Percentiles rank a stretch among this genome's conserved stretches.
phyloP scores from a whole-genome alignment of 2,329 filamentous ascomycete species.

The Metarhizium anisopliae region DNA sequence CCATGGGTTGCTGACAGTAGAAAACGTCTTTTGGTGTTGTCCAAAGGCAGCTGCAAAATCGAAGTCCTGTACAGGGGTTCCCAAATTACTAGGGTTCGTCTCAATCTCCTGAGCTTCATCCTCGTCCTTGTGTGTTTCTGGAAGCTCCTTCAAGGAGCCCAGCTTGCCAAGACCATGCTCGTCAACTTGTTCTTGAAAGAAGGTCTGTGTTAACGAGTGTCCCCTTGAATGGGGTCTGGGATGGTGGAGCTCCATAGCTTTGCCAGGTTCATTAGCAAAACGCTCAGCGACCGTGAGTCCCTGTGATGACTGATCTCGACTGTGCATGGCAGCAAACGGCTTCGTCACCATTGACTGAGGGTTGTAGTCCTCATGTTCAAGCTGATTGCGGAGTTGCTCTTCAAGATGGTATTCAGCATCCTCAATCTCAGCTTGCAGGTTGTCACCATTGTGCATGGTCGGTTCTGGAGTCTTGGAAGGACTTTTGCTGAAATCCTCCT shows the following conservation, averaged over 20 bases:
- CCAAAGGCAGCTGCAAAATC: constrained; percentile 35
- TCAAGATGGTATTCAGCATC: constrained; percentile 80
- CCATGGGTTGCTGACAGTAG: constrained; percentile 55
- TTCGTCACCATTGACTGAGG: constrained; percentile 35
- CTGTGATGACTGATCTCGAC: constrained; percentile 37
- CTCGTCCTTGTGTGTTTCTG: constrained; percentile 27
- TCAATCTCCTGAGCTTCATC: constrained; percentile 58
- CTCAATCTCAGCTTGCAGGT: constrained; percentile 77
- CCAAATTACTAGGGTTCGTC: constrained; percentile 64
- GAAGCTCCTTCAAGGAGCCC: constrained; percentile 30
- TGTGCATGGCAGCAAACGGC: constrained; percentile 24
- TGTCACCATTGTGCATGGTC: constrained; percentile 45
- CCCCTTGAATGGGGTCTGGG: constrained; percentile 66
- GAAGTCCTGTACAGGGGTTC: constrained; percentile 49
- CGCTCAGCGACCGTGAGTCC: constrained; percentile 39
- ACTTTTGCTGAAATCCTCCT: constrained; percentile 45
- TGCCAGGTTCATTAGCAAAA: constrained; percentile 44
- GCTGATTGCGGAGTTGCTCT: constrained; percentile 67
- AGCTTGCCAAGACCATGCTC: constrained; percentile 31
- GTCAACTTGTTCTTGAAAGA: constrained; percentile 37
- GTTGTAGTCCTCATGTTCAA: constrained; percentile 71
- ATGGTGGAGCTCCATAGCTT: constrained; percentile 56
- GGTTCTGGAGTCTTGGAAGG: constrained; percentile 47
- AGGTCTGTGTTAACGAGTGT: constrained; percentile 61
- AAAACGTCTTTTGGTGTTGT: constrained; percentile 46